Conservation (phyloP, 2,329 filamentous ascomycete species). For the Aspergillus ochraceus region DNA sequence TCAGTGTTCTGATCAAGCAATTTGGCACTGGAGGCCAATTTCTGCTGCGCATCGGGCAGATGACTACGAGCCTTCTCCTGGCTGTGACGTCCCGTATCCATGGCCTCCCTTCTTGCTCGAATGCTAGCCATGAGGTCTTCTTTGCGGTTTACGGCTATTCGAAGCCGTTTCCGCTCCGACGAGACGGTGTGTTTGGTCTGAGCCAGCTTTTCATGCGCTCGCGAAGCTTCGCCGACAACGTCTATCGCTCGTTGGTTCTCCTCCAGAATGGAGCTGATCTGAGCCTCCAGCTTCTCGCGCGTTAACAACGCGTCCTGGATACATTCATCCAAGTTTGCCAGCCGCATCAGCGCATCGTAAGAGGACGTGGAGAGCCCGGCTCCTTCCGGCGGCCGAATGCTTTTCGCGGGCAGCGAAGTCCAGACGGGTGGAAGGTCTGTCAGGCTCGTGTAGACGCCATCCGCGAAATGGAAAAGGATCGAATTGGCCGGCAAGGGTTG, state of each 20-base stretch:
- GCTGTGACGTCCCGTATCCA: constrained; percentile 60
- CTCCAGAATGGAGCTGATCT: constrained; percentile 63
- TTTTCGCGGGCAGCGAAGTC: constrained; percentile 17
- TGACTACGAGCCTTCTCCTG: constrained; percentile 62
- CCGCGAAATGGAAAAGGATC: constrained; percentile 78
- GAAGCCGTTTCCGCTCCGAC: constrained; percentile 66
- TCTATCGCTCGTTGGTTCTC: constrained; percentile 35
- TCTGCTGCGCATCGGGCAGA: constrained; percentile 61
- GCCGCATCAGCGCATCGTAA: constrained; percentile 82
- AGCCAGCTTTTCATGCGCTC: constrained; percentile 41
- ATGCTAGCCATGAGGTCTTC: constrained; percentile 70
- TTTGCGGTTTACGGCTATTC: constrained; percentile 60
- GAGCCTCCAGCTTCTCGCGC: constrained; percentile 69
- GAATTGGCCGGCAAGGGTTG: constrained; percentile 78
- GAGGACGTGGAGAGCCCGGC: constrained; percentile 67
- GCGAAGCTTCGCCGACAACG: constrained; percentile 34
- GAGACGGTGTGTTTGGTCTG: constrained; percentile 54
- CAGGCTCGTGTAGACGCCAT: constrained; percentile 79
- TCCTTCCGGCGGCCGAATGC: constrained; percentile 46
- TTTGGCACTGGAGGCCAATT: constrained; percentile 57
- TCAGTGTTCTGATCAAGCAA: constrained; percentile 58
- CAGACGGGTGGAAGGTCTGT: constrained; percentile 61
- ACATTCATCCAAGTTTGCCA: constrained; percentile 85
- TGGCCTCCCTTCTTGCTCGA: constrained; percentile 63
- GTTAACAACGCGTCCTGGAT: constrained; percentile 86